These are phyloP conservation scores for Candida endomychidarum DNA, from an alignment of 805 yeast species.

Conservation along the genomic window DNA sequence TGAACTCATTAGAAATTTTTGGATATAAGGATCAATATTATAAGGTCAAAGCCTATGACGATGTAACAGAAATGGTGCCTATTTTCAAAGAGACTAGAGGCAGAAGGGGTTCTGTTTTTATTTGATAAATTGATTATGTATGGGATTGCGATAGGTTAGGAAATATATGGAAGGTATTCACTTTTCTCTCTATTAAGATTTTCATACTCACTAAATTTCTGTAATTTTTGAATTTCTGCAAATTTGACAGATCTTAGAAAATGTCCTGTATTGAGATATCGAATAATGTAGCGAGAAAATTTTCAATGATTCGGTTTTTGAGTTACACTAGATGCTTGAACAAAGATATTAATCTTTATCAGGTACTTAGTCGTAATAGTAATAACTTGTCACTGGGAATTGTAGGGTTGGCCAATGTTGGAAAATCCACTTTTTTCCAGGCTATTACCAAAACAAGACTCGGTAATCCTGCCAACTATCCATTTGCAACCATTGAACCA, in stretches of 20 bases:
- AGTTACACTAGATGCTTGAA: slow-evolving; percentile 8
- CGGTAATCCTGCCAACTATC: slow-evolving; percentile 97
- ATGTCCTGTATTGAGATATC: too few relatives aligned
- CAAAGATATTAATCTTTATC: slow-evolving; percentile 11
- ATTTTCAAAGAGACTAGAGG: not conserved
- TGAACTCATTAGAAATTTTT: not conserved
- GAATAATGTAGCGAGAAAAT: not conserved
- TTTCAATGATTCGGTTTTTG: slow-evolving; percentile 7
- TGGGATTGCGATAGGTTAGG: too few relatives aligned
- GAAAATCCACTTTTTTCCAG: slow-evolving; percentile 96
- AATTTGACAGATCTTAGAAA: too few relatives aligned
- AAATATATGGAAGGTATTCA: too few relatives aligned
- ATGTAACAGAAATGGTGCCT: not conserved
- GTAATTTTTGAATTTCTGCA: too few relatives aligned
- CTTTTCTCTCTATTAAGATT: too few relatives aligned
- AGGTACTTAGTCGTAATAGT: slow-evolving; percentile 67
- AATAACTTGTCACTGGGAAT: slow-evolving; percentile 61
- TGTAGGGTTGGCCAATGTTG: slow-evolving; percentile 94
- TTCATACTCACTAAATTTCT: too few relatives aligned
- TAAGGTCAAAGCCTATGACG: not conserved
- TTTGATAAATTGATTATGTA: too few relatives aligned
- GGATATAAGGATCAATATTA: not conserved
- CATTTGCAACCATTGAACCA: slow-evolving; percentile 97
- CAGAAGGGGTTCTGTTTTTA: not conserved
- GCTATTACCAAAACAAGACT: slow-evolving; percentile 90